Evolutionary conservation across 805 yeast genomes (phyloP), one percentile per base, ranked within the genome.

Genomic region (Cyberlindnera mrakii): DNA sequence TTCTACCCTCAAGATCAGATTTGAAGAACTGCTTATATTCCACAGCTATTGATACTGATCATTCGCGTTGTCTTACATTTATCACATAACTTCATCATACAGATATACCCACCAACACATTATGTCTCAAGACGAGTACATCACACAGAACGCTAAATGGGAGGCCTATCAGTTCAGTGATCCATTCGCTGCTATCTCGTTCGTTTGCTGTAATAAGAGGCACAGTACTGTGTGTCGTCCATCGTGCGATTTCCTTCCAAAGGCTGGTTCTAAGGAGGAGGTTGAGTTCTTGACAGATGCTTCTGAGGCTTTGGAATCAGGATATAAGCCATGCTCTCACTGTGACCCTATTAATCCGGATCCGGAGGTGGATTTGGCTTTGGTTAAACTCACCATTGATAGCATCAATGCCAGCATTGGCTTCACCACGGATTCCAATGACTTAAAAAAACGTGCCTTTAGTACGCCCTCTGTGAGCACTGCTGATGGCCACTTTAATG

Each of bases 111-210:
- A n/a, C 11, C 33, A 15, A 33, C 36, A 33, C 36, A 33, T 17
- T 15, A 33, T 15, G n/a, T 17, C 16, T 15, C 17, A 33, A 35
- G 23, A 29, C 27, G 32, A 50, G 3, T 54, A 53, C 47, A 33
- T 23, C 14, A 33, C 46, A 9, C 52, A 45, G 3, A 41, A 42
- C 13, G 39, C 52, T 33, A 77, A 70, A 54, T 76, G 82, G 82
- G 75, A 72, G 41, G 85, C 85, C 1, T 80, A 77, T 58, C 80
- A 78, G 53, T 77, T 77, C 58, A 67, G 74, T 46, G 87, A 81
- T 54, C 85, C 87, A 1, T 77, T 77, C 52, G 82, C 85, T 11
- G 73, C 82, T 0, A 75, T 74, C 34, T 63, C 76, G 20, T 82
- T 82, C 50, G 62, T 67, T 39, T 82, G 78, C 18, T 70, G 78